phyloP scores from a whole-genome alignment of 2,329 filamentous ascomycete species.

The Bipolaris cookei region DNA sequence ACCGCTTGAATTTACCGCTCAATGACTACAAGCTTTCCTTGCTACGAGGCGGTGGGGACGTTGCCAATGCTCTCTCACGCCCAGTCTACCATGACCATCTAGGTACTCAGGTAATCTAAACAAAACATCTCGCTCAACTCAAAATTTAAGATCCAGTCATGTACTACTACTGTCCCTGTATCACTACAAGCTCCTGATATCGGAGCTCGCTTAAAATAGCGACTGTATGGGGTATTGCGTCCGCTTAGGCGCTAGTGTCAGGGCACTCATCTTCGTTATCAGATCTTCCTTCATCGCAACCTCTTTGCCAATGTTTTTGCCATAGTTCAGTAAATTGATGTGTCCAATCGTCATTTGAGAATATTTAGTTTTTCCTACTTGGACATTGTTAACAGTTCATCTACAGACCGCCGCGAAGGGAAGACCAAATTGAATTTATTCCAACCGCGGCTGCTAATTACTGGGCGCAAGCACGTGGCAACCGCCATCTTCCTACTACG shows the following conservation, averaged over 20 bases:
- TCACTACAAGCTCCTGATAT: too few species aligned
- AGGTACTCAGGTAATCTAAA: neutral
- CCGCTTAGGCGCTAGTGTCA: neutral
- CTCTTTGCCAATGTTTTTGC: neutral
- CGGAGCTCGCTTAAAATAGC: too few species aligned
- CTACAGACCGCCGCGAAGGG: neutral
- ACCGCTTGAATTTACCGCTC: neutral
- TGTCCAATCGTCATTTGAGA: neutral
- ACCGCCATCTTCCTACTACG: too few species aligned
- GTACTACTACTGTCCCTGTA: too few species aligned
- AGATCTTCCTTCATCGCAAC: neutral
- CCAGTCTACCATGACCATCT: neutral
- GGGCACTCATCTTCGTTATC: neutral
- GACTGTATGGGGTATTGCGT: neutral
- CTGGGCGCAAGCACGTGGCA: slow-evolving; percentile 46
- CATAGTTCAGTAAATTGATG: neutral
- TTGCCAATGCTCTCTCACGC: neutral
- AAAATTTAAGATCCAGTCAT: too few species aligned
- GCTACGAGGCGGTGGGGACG: neutral
- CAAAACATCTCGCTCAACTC: too few species aligned
- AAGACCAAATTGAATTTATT: slow-evolving; percentile 32
- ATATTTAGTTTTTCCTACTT: neutral
- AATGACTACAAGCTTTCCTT: too few species aligned
- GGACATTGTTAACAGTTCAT: neutral
- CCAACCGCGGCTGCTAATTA: slow-evolving; percentile 22